Evolutionary conservation across 192 early-diverging fungal species (phyloP).

Genomic region (Coemansia umbellata): DNA sequence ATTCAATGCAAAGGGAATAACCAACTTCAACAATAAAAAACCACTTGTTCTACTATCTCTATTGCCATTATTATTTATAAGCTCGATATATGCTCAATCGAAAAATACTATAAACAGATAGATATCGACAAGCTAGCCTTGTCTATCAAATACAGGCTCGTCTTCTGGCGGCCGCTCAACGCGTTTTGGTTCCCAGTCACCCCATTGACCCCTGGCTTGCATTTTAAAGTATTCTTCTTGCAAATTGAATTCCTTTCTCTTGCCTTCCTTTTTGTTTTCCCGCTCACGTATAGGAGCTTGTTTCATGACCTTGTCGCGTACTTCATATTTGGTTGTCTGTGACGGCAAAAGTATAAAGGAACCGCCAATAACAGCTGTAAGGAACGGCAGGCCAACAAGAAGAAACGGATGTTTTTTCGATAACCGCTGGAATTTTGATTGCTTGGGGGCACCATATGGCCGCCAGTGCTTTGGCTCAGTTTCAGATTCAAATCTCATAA

Average conservation of each 20-base stretch:
- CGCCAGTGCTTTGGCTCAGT: too few relatives aligned
- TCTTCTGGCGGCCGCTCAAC: conserved; percentile 42
- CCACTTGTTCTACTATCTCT: too few relatives aligned
- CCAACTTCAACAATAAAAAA: not conserved
- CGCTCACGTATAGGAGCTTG: conserved; percentile 56
- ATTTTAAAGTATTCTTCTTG: conserved; percentile 70
- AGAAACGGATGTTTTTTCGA: conserved; percentile 57
- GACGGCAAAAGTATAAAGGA: conserved; percentile 68
- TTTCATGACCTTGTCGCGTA: conserved; percentile 58
- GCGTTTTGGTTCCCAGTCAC: conserved; percentile 49
- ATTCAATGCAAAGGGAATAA: too few relatives aligned
- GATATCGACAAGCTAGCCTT: conserved; percentile 7
- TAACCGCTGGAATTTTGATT: conserved; percentile 26
- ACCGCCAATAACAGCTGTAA: conserved; percentile 64
- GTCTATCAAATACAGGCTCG: conserved; percentile 49
- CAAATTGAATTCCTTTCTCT: conserved; percentile 57
- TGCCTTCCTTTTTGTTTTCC: conserved; percentile 51
- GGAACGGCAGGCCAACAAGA: conserved; percentile 66
- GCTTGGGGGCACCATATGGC: not conserved
- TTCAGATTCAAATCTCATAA: too few relatives aligned
- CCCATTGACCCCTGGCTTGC: conserved; percentile 37
- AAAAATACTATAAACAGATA: too few relatives aligned
- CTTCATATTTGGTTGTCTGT: conserved; percentile 74
- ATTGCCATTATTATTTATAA: not conserved
- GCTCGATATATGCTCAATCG: too few relatives aligned